Base-by-base conservation (phyloP, 2,329 filamentous ascomycete species). In the Stachybotrys chartarum region DNA sequence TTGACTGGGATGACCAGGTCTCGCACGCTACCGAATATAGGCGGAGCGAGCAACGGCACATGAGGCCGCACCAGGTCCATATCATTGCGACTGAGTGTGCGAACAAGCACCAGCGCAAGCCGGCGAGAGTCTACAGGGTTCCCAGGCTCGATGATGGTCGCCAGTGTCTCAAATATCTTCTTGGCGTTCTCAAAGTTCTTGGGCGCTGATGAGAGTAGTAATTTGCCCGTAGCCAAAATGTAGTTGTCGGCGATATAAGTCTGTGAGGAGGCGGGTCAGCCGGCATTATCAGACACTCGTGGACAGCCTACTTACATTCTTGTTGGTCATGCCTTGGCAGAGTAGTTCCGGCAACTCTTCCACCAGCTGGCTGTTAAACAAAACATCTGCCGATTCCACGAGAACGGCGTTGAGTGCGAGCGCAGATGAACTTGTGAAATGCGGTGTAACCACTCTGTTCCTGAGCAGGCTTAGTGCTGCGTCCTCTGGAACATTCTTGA, bases 1-100 rank as follows among this genome's bases (percentile, higher is more conserved):
- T 99, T 99, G 67, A 99, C 87, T 1, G 95, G 95, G 59, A 99
- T 97, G 6, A 97, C 86, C 10, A 85, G 79, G 70, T 99, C 94
- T 56, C 95, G 85, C 31, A 99, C 94, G 54, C 89, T 88, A 47
- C 89, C 85, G 70, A 99, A 99, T 49, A 97, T 82, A 1, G 91
- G 85, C 1, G 87, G 86, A 1, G 90, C 87, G n/a, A 99, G 81
- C 3, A 91, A 74, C 10, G 85, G 75, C 51, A 97, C 79, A 68
- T 97, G 91, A 14, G 92, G 90, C 31, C 90, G 85, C 44, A 93
- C 83, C 64, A 94, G 76, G 53, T 94, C 90, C 66, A 88, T 86
- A 68, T 94, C 84, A 49, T 86, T 79, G 55, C 94, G 86, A 58
- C 87, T 87, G 46, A 95, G 78, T 0, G 94, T 99, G 56, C 94